These are phyloP conservation scores for Aspergillus bridgeri DNA, from an alignment of 495 filamentous ascomycete species.

Conservation along the genomic window DNA sequence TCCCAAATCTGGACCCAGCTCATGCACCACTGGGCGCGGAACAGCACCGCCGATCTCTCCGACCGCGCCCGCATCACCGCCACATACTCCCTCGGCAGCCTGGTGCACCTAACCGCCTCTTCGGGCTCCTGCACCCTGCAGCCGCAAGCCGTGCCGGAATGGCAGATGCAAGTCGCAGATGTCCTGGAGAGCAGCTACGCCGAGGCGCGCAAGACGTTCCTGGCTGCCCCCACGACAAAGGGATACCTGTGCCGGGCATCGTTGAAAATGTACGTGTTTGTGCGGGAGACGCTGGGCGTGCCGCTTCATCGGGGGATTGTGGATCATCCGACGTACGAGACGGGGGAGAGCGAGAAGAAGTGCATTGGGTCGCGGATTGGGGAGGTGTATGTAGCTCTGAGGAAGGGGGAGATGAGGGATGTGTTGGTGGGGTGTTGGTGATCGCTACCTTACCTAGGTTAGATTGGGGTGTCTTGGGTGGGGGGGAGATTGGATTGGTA, in stretches of 20 bases:
- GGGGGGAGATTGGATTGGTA: not conserved
- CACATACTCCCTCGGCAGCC: slow-evolving; percentile 2
- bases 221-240: not conserved
- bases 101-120: slow-evolving; percentile 1
- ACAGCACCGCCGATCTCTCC: slow-evolving; percentile 9
- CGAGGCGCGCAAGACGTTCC: not conserved
- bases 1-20: slow-evolving; percentile 7
- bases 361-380: slow-evolving; percentile 22
- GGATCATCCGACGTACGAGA: slow-evolving; percentile 24
- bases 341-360: slow-evolving; percentile 10
- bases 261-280: slow-evolving; percentile 18
- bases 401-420: slow-evolving; percentile 13
- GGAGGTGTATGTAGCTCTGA: slow-evolving; percentile 20
- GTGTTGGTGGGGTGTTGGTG: slow-evolving; percentile 49
- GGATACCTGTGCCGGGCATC: slow-evolving; percentile 20
- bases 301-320: slow-evolving; percentile 25
- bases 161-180: slow-evolving; percentile 2
- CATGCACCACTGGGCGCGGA: slow-evolving; percentile 13
- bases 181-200: slow-evolving; percentile 2
- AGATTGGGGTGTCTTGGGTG: not conserved
- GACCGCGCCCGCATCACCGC: slow-evolving; percentile 10
- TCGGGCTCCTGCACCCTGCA: not conserved
- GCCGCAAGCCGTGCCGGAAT: not conserved
- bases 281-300: slow-evolving; percentile 21
- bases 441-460: no score